Evolutionary conservation across 257 asterid genomes (phyloP), one percentile per base, ranked within the genome.

Genomic region (Forsythia suspensa): DNA sequence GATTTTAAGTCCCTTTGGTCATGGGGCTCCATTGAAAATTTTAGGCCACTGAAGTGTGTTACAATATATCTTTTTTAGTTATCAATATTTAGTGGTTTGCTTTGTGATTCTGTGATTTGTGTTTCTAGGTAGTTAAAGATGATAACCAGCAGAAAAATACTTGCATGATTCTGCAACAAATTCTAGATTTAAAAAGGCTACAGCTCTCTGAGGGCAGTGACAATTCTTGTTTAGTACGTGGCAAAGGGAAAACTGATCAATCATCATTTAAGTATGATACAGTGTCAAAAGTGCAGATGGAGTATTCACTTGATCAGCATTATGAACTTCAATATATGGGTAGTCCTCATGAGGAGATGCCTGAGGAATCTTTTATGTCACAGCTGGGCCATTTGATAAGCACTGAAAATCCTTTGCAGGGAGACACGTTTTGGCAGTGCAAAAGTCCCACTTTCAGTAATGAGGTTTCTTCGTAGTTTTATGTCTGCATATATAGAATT

Each of bases 401-500:
- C 5, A n/a, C 39, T 48, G 87, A 73, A 16, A 82, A 84, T 38
- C 80, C 83, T 29, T 46, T 86, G 55, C 79, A 63, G 55, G 92
- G 89, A 36, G 94, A 92, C 72, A 69, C 87, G 6, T 87, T 85
- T 76, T 91, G 92, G 97, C 92, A 86, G 68, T 81, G 82, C 85
- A 92, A 81, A 87, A 84, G 84, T 82, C 91, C 96, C 34, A 72
- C 77, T 76, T 89, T 82, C 18, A 87, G 77, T 78, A 86, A 85
- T 71, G 97, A 92, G 97, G 96, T 92, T 74, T 70, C 52, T 39
- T 77, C 57, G 12, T 76, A 0, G 37, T 73, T 67, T 65, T 72
- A 39, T 44, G 4, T 13, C 10, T 37, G 52, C 13, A 24, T 61
- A 65, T 63, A 21, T 24, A 3, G 69, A 20, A 20, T 63, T 63